Conservation (phyloP, 2,329 filamentous ascomycete species). For the Massarina eburnea region DNA sequence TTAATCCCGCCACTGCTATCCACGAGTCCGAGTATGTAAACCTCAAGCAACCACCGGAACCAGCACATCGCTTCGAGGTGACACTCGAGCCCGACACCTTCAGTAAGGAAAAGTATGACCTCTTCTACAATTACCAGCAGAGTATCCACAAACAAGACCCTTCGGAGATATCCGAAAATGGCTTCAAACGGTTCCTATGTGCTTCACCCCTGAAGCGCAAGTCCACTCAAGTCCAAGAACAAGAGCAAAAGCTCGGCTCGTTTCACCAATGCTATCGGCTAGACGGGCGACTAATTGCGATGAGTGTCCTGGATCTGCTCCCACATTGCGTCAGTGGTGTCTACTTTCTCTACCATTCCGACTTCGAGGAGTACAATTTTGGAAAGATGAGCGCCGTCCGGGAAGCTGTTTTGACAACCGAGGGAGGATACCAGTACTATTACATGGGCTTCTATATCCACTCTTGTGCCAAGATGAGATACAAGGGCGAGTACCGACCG, state of each 20-base stretch:
- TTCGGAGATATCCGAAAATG: slow-evolving; percentile 58
- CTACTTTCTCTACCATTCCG: slow-evolving; percentile 80
- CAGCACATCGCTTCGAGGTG: slow-evolving; percentile 68
- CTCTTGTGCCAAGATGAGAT: slow-evolving; percentile 78
- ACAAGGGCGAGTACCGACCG: slow-evolving; percentile 78
- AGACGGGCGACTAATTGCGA: slow-evolving; percentile 72
- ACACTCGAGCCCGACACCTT: slow-evolving; percentile 71
- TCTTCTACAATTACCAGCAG: slow-evolving; percentile 76
- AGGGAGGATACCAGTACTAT: slow-evolving; percentile 73
- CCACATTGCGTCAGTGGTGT: slow-evolving; percentile 78
- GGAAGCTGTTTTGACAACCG: slow-evolving; percentile 70
- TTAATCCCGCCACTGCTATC: slow-evolving; percentile 66
- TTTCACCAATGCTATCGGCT: slow-evolving; percentile 82
- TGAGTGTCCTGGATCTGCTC: slow-evolving; percentile 75
- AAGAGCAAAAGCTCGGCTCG: slow-evolving; percentile 65
- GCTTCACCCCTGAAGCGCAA: slow-evolving; percentile 62
- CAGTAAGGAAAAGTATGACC: slow-evolving; percentile 71
- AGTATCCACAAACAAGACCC: slow-evolving; percentile 70
- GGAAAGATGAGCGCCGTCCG: slow-evolving; percentile 75
- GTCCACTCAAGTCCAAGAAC: slow-evolving; percentile 49
- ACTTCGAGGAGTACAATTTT: slow-evolving; percentile 68
- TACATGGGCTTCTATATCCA: slow-evolving; percentile 87
- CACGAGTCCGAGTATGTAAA: slow-evolving; percentile 66
- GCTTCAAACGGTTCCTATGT: slow-evolving; percentile 75
- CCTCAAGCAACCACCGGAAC: slow-evolving; percentile 61